Evolutionary conservation across 2,329 filamentous ascomycete species (phyloP).

Genomic region (Colletotrichum tropicicola): DNA sequence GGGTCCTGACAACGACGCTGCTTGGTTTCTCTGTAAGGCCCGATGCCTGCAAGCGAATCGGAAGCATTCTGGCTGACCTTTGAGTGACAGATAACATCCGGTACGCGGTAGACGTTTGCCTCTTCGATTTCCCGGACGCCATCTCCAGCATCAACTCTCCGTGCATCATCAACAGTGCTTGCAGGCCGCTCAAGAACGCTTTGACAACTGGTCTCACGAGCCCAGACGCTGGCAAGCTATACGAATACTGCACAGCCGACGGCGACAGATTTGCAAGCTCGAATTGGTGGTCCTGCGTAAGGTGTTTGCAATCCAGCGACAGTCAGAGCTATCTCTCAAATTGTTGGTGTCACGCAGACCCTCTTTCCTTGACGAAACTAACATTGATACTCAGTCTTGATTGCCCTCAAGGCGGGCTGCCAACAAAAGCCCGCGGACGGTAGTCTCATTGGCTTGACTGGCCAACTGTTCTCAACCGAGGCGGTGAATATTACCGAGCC

Average conservation of each 20-base stretch:
- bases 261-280: constrained; percentile 41
- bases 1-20: constrained; percentile 49
- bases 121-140: constrained; percentile 48
- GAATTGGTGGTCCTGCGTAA: constrained; percentile 46
- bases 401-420: constrained; percentile 57
- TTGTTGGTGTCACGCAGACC: constrained; percentile 45
- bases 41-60: background rate
- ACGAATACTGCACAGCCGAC: constrained; percentile 53
- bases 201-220: constrained; percentile 44
- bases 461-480: constrained; percentile 49
- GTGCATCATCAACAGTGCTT: constrained; percentile 52
- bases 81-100: constrained; percentile 56
- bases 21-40: constrained; percentile 58
- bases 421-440: constrained; percentile 52
- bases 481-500: constrained; percentile 50
- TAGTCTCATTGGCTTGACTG: constrained; percentile 47
- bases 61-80: background rate
- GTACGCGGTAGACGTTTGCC: constrained; percentile 56
- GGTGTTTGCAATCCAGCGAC: constrained; percentile 51
- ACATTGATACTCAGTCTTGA: constrained; percentile 49
- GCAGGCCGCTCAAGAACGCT: constrained; percentile 47
- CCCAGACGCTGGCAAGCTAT: constrained; percentile 36
- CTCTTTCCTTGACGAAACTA: background rate
- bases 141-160: constrained; percentile 43
- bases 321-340: constrained; percentile 56